Evolutionary conservation across 2,329 filamentous ascomycete genomes (phyloP).

Genomic region (Paracorniculantispora psalliotae): DNA sequence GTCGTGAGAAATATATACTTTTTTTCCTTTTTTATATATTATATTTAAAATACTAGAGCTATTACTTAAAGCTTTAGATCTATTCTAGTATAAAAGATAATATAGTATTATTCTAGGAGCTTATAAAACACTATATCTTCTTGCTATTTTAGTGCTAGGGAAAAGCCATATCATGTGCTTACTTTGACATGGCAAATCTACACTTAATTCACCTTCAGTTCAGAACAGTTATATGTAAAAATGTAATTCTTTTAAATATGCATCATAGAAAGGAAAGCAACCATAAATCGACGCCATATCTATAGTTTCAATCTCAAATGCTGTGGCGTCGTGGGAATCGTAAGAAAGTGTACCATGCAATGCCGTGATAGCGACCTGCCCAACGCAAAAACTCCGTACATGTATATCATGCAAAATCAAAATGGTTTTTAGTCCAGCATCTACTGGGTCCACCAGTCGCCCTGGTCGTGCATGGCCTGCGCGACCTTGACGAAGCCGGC

Average conservation of each 20-base stretch:
- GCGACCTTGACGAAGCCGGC: constrained; percentile 97
- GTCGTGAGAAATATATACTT: too few species aligned
- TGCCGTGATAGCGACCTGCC: constrained; percentile 4
- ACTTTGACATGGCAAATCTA: too few species aligned
- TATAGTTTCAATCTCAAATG: constrained; percentile 7
- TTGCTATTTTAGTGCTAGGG: too few species aligned
- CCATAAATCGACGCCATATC: background rate
- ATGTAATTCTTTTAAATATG: background rate
- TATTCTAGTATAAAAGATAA: too few species aligned
- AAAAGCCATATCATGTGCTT: background rate
- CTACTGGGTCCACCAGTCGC: constrained; percentile 72
- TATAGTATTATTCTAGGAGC: too few species aligned
- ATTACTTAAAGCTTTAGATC: too few species aligned
- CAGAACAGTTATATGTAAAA: background rate
- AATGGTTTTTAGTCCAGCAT: background rate
- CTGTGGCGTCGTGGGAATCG: constrained; percentile 14
- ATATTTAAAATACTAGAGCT: too few species aligned
- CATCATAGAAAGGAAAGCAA: background rate
- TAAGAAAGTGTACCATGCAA: constrained; percentile 10
- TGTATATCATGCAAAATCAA: background rate
- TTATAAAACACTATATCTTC: too few species aligned
- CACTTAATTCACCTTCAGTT: background rate
- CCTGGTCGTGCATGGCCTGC: constrained; percentile 90
- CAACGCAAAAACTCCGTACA: constrained; percentile 11
- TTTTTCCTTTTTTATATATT: too few species aligned